These are phyloP conservation scores for Colletotrichum magnum DNA, from an alignment of 2,329 filamentous ascomycete species.

Conservation along the genomic window DNA sequence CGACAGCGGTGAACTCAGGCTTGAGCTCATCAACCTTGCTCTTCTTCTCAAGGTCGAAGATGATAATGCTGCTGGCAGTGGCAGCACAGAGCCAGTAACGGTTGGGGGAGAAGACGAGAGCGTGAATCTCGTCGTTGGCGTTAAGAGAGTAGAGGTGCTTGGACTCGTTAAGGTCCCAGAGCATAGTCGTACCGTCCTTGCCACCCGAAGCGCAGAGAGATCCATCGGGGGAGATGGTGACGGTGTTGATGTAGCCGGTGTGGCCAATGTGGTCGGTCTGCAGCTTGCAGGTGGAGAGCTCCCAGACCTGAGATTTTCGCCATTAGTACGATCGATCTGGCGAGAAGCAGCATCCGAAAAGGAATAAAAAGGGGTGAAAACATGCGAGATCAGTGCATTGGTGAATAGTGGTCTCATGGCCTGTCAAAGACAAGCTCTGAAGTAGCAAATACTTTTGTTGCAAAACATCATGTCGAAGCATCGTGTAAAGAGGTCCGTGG, in stretches of 20 bases:
- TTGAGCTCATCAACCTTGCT: conserved; percentile 99
- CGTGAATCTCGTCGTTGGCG: conserved; percentile 99
- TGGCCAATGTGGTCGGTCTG: conserved; percentile 99
- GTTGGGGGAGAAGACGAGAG: conserved; percentile 99
- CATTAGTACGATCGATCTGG: conserved; percentile 45
- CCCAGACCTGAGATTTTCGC: conserved; percentile 84
- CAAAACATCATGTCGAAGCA: conserved; percentile 87
- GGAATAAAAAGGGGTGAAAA: background rate
- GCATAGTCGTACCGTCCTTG: conserved; percentile 99
- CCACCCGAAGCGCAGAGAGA: conserved; percentile 99
- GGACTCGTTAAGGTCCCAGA: conserved; percentile 99
- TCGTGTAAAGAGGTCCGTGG: background rate
- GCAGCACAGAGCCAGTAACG: conserved; percentile 99
- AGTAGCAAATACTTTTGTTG: conserved; percentile 99
- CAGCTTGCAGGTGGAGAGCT: conserved; percentile 98
- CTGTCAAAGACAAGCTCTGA: conserved; percentile 86
- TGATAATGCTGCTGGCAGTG: conserved; percentile 98
- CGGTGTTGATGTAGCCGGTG: conserved; percentile 99
- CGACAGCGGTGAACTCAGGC: conserved; percentile 94
- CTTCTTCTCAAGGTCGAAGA: conserved; percentile 99
- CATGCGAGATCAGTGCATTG: conserved; percentile 79
- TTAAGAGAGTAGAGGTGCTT: conserved; percentile 99
- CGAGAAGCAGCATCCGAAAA: conserved; percentile 21
- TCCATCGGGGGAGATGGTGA: conserved; percentile 99
- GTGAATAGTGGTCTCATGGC: conserved; percentile 99